These are phyloP conservation scores for Pyrenula aspistea DNA, from an alignment of 495 filamentous ascomycete species.

Conservation along the genomic window DNA sequence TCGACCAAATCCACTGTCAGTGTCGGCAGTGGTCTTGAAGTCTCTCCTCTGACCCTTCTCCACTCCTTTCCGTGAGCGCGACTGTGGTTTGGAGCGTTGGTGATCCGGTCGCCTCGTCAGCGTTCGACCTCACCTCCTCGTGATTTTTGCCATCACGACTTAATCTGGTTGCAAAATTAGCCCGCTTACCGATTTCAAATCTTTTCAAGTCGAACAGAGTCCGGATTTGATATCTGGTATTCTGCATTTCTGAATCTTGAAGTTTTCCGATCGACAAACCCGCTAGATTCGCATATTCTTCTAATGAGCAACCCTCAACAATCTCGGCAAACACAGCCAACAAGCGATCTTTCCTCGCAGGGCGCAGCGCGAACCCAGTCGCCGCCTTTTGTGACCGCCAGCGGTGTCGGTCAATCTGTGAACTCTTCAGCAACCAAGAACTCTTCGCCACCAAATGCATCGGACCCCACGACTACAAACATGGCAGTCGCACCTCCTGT, in stretches of 20 bases:
- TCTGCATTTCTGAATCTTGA: not conserved
- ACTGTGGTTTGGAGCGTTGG: not conserved
- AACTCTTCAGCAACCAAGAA: not conserved
- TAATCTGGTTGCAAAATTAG: not conserved
- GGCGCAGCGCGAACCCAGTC: not conserved
- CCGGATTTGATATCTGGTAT: not conserved
- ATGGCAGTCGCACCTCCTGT: conserved; percentile 1
- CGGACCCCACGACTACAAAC: not conserved
- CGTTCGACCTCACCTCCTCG: not conserved
- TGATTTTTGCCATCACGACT: not conserved
- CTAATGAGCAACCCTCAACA: conserved; percentile 1
- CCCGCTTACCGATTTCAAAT: not conserved
- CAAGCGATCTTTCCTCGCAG: not conserved
- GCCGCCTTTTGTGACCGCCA: not conserved
- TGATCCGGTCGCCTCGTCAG: not conserved
- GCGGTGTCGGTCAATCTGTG: not conserved
- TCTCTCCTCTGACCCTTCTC: not conserved
- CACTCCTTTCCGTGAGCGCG: not conserved
- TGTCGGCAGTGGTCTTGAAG: not conserved
- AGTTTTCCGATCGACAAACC: not conserved
- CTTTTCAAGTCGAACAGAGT: not conserved
- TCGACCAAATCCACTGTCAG: not conserved
- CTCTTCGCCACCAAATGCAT: not conserved
- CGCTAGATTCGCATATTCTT: not conserved
- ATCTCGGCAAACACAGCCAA: not conserved